Evolutionary conservation across 1,139 yeast species (phyloP).

Genomic region (Yamadazyma taylorii): DNA sequence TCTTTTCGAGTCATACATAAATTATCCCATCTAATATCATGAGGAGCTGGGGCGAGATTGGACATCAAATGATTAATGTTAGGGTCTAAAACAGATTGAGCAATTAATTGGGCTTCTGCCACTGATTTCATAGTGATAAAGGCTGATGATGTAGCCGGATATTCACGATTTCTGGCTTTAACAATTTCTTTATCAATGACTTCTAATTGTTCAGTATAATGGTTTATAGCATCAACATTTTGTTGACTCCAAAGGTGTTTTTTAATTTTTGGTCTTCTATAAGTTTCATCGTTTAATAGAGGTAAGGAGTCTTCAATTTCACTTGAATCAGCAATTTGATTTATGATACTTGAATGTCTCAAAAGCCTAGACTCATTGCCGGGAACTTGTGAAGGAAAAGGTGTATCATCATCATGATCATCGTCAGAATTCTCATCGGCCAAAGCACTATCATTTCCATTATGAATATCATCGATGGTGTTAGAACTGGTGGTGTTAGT

Average conservation of each 20-base stretch:
- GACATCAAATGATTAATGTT: conserved; percentile 71
- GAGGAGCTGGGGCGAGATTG: conserved; percentile 82
- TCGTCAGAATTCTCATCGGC: not conserved
- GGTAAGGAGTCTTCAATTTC: conserved; percentile 13
- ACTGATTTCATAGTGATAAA: conserved; percentile 85
- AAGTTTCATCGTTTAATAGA: conserved; percentile 28
- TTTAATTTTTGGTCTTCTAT: conserved; percentile 51
- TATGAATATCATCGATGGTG: no score
- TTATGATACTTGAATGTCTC: conserved; percentile 17
- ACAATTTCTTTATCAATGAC: conserved; percentile 57
- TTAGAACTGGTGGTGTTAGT: no score
- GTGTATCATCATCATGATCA: conserved; percentile 3
- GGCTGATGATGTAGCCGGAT: conserved; percentile 63
- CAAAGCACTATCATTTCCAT: no score
- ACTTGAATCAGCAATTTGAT: conserved; percentile 18
- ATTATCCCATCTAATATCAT: conserved; percentile 81
- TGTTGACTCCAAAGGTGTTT: conserved; percentile 54
- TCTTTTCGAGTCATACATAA: conserved; percentile 58
- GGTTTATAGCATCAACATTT: conserved; percentile 61
- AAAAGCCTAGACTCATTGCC: not conserved
- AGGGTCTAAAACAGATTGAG: conserved; percentile 85
- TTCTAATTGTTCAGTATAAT: conserved; percentile 56
- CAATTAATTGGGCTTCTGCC: conserved; percentile 86
- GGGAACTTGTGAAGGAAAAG: no score
- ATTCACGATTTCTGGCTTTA: conserved; percentile 58